Percentiles rank a stretch among this genome's conserved stretches.
Evolutionary conservation across 768 basidiomycete species (phyloP).

Genomic region (Boletus tomentosulus): DNA sequence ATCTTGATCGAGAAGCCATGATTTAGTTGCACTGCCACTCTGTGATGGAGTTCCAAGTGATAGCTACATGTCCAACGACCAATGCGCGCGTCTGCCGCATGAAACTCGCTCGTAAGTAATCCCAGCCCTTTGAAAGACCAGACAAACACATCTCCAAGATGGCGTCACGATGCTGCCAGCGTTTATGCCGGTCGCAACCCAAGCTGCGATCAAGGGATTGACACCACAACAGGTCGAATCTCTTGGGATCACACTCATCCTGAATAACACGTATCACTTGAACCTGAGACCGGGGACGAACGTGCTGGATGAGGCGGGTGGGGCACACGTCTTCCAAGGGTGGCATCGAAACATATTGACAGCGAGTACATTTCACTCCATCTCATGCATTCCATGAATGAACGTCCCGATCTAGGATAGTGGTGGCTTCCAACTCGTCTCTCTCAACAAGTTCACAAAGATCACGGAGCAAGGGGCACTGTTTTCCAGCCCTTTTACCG

Average conservation of each 20-base stretch:
- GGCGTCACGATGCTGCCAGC: constrained; percentile 81
- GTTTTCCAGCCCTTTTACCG: constrained; percentile 81
- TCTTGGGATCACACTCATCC: constrained; percentile 74
- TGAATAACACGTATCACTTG: constrained; percentile 90
- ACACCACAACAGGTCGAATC: constrained; percentile 80
- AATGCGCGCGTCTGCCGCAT: constrained; percentile 81
- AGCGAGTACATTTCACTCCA: constrained; percentile 36
- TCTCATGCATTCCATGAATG: background rate
- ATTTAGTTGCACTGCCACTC: too few relatives aligned
- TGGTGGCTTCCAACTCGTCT: constrained; percentile 87
- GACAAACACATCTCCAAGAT: constrained; percentile 42
- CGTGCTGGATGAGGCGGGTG: constrained; percentile 69
- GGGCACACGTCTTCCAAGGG: constrained; percentile 87
- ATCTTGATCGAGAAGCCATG: too few relatives aligned
- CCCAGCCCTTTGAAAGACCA: background rate
- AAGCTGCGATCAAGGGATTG: constrained; percentile 89
- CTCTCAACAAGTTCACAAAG: constrained; percentile 75
- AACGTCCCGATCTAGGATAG: constrained; percentile 54
- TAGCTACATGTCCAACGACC: constrained; percentile 79
- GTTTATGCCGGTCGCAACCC: constrained; percentile 93
- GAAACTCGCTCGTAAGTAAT: constrained; percentile 66
- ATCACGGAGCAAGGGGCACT: constrained; percentile 88
- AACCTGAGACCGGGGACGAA: constrained; percentile 80
- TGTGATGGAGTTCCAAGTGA: constrained; percentile 76
- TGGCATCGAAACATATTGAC: constrained; percentile 86